Evolutionary conservation across 2,329 filamentous ascomycete species (phyloP).

Genomic region (Pseudocercospora crystallina): DNA sequence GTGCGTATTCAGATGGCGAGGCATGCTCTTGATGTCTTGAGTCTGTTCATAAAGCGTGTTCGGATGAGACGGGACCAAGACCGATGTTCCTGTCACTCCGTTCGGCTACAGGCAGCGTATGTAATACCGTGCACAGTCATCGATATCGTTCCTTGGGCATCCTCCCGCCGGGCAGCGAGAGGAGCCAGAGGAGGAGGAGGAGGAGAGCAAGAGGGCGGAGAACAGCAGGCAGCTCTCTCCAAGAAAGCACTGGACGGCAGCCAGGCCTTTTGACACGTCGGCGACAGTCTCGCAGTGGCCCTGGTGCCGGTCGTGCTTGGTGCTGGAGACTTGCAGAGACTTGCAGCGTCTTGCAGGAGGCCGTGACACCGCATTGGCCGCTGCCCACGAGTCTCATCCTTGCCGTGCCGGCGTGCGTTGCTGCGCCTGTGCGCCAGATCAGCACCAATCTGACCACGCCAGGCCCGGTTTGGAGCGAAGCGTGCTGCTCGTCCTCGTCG

Average conservation of each 20-base stretch:
- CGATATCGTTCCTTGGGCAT: not conserved
- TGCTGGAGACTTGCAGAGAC: conserved; percentile 2
- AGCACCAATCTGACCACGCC: conserved; percentile 18
- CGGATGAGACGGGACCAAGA: not conserved
- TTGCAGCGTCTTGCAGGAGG: not conserved
- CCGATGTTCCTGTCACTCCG: no score
- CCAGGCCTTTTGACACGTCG: no score
- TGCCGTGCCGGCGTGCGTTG: conserved; percentile 8
- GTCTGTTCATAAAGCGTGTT: not conserved
- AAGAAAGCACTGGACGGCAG: not conserved
- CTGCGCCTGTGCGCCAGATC: conserved; percentile 13
- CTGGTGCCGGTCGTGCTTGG: not conserved
- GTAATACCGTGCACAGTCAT: no score
- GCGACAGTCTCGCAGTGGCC: no score
- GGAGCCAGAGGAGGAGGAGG: not conserved
- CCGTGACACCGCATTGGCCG: conserved; percentile 18
- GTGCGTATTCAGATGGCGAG: not conserved
- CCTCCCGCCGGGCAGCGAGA: not conserved
- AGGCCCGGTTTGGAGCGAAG: conserved; percentile 10
- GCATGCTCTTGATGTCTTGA: not conserved
- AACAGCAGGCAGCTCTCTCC: not conserved
- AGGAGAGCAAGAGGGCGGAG: not conserved
- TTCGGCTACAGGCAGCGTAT: no score
- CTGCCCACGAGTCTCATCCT: conserved; percentile 22
- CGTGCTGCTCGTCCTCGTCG: conserved; percentile 1